phyloP scores from a whole-genome alignment of 345 rosid genomes.

The Boechera retrofracta region DNA sequence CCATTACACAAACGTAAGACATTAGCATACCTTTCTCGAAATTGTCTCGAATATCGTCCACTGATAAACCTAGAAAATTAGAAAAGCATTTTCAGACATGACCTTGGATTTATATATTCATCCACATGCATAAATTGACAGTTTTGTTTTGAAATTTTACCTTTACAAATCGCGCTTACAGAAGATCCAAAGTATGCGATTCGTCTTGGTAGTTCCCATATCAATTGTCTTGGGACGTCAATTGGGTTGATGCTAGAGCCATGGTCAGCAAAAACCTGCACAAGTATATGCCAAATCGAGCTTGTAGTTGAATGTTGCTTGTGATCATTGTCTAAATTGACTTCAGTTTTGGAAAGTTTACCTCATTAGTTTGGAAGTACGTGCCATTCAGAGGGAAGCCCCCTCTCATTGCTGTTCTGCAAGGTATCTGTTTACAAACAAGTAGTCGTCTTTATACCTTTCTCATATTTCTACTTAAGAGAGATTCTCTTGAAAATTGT shows the following conservation, averaged over 20 bases:
- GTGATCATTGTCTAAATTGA: background rate
- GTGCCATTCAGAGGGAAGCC: constrained; percentile 95
- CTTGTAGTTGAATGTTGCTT: background rate
- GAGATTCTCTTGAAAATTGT: background rate
- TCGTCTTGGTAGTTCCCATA: constrained; percentile 70
- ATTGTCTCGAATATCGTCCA: constrained; percentile 71
- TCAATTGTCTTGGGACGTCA: constrained; percentile 63
- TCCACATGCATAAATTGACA: background rate
- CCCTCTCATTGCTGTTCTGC: constrained; percentile 94
- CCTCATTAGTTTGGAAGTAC: constrained; percentile 95
- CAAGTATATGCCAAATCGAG: constrained; percentile 18
- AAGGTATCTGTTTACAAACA: constrained; percentile 67
- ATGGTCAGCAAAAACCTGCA: constrained; percentile 94
- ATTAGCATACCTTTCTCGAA: constrained; percentile 75
- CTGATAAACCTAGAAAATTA: constrained; percentile 60
- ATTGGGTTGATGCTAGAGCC: constrained; percentile 76
- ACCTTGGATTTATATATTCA: background rate
- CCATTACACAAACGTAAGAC: constrained; percentile 7
- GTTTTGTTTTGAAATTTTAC: constrained; percentile 42
- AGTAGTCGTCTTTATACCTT: background rate
- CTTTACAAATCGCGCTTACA: constrained; percentile 71
- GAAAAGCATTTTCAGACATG: constrained; percentile 16
- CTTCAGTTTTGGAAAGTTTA: constrained; percentile 25
- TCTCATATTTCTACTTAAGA: background rate
- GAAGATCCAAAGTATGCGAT: constrained; percentile 90